Evolutionary conservation across 1,139 yeast genomes (phyloP), one percentile per base, ranked within the genome.

Genomic region (Suhomyces bribrorum): DNA sequence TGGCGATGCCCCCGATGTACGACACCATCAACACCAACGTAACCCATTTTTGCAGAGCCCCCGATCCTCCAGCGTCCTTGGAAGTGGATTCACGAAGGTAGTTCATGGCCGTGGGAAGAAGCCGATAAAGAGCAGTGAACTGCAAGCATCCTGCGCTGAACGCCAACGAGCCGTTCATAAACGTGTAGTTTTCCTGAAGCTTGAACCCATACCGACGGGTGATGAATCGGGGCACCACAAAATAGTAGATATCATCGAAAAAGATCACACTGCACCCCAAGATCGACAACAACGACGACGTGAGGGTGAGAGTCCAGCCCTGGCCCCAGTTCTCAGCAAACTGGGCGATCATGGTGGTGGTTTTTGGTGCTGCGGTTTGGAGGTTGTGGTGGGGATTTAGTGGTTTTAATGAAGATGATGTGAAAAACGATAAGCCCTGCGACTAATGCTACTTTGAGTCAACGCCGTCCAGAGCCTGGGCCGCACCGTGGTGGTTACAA

Each of bases 71-170:
- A 14, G n/a, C 36, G 7, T 17, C 38, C 8, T 41, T 40, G n/a
- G 48, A 48, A 2, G 60, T 54, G 2, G 66, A 64, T 9, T 56
- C 49, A 16, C 54, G 53, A 38, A 74, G 66, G 45, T 66, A 71
- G 9, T 54, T 54, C 34, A 62, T 51, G 0, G 87, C 79, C 46
- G 79, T 82, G 0, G 97, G 96, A 15, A 90, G 62, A 40, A 90
- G 69, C 43, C 81, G 75, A 61, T 79, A 85, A 42, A 90, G 62
- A 0, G 96, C 77, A 0, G 96, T 88, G 54, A 89, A 79, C 6
- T 86, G 46, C 57, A 85, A 69, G 29, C 88, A 81, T 0, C 97
- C 97, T 0, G 92, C 72, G 47, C 92, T 82, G 36, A 89, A 65
- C 1, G 88, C 75, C 34, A 87, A 67, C 5, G 88, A 79, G 7